phyloP scores from a whole-genome alignment of 345 rosid species.

The Nephelium lappaceum region DNA sequence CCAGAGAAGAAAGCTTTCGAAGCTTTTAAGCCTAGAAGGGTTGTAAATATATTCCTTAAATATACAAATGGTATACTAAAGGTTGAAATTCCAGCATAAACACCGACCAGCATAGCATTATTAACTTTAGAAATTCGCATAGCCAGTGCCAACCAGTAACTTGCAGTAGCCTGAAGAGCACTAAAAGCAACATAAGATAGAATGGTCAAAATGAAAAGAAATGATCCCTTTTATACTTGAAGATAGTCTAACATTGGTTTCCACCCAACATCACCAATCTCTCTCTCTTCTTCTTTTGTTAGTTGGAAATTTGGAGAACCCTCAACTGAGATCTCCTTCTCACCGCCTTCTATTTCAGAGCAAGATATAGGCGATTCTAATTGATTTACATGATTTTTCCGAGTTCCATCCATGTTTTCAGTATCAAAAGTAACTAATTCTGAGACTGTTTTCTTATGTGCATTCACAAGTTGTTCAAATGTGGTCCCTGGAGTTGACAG shows the following conservation, averaged over 20 bases:
- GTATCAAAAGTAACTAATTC: conserved; percentile 19
- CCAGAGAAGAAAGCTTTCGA: conserved; percentile 34
- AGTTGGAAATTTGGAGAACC: conserved; percentile 28
- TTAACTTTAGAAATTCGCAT: conserved; percentile 21
- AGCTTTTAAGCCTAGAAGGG: conserved; percentile 28
- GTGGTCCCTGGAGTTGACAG: conserved; percentile 32
- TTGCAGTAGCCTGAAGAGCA: conserved; percentile 33
- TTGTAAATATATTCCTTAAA: conserved; percentile 18
- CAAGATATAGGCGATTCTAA: conserved; percentile 1
- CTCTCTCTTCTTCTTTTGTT: conserved; percentile 46
- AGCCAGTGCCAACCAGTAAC: conserved; percentile 42
- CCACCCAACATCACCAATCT: conserved; percentile 35
- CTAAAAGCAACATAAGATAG: conserved; percentile 21
- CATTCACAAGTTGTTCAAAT: conserved; percentile 38
- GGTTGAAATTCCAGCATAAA: conserved; percentile 23
- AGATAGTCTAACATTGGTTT: conserved; percentile 37
- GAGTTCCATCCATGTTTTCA: conserved; percentile 1
- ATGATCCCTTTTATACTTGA: conserved; percentile 20
- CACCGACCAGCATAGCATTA: conserved; percentile 18
- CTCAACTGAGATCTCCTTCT: conserved; percentile 16
- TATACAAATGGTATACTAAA: conserved; percentile 23
- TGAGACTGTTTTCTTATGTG: conserved; percentile 35
- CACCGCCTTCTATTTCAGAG: background rate
- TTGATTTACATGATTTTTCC: background rate
- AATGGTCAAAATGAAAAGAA: conserved; percentile 17